Evolutionary conservation across 176 grass and related monocot genomes (phyloP).

Genomic region (Oryza brachyantha): DNA sequence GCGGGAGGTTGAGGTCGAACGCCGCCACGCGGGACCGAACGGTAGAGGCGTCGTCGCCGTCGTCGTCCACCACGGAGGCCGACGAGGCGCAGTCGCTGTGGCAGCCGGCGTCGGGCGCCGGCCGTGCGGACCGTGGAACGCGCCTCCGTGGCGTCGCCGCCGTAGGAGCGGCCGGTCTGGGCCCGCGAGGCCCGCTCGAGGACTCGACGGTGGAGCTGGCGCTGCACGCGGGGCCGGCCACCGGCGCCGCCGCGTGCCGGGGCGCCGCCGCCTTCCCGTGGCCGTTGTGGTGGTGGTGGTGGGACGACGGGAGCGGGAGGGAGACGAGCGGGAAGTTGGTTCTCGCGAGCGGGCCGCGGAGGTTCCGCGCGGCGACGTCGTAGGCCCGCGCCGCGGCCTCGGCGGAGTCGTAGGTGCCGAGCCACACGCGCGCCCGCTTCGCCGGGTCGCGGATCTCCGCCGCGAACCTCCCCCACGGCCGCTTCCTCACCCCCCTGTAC

Average conservation of each 20-base stretch:
- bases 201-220: constrained; percentile 54
- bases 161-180: neutral
- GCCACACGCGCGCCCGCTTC: constrained; percentile 54
- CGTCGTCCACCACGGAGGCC: constrained; percentile 51
- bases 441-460: constrained; percentile 85
- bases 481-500: constrained; percentile 71
- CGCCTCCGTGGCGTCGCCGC: neutral
- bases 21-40: neutral
- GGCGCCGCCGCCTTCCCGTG: too few relatives aligned
- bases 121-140: neutral
- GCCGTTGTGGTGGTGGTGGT: neutral
- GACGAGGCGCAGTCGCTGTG: constrained; percentile 62
- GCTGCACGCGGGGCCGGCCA: constrained; percentile 38
- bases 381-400: constrained; percentile 69
- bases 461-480: constrained; percentile 84
- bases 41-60: constrained; percentile 43
- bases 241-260: too few relatives aligned
- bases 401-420: constrained; percentile 66
- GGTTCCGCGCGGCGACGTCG: constrained; percentile 49
- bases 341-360: constrained; percentile 46
- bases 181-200: constrained; percentile 27
- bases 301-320: neutral
- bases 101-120: constrained; percentile 17
- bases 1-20: constrained; percentile 49
- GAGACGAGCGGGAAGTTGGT: constrained; percentile 37